A percentile compares a stretch with the other conserved stretches of the same genome.
Conservation (phyloP, 2,329 filamentous ascomycete species). For the Arthrobotrys pseudoclavata region DNA sequence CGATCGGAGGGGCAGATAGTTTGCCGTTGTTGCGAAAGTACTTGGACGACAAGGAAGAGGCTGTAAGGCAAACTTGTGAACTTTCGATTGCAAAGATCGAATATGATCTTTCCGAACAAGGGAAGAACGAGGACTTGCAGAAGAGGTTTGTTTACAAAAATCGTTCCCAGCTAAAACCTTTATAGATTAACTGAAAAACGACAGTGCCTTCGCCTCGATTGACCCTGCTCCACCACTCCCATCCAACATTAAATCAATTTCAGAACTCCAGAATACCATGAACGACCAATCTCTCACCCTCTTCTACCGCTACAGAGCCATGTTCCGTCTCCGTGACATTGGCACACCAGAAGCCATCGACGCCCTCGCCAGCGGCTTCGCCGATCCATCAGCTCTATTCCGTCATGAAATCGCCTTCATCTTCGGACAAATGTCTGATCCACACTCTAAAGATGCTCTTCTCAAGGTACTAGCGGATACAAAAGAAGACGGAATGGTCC, state of each 20-base stretch:
- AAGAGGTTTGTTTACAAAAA: constrained; percentile 75
- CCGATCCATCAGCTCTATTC: constrained; percentile 90
- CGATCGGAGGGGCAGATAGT: constrained; percentile 81
- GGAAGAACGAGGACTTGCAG: constrained; percentile 81
- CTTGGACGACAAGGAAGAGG: constrained; percentile 81
- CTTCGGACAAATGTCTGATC: constrained; percentile 94
- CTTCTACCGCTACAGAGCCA: constrained; percentile 94
- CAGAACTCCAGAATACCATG: constrained; percentile 80
- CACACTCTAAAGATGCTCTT: constrained; percentile 93
- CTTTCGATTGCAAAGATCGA: constrained; percentile 94
- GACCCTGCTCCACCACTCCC: constrained; percentile 93
- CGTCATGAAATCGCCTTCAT: constrained; percentile 98
- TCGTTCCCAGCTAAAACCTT: background rate
- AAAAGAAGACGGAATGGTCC: constrained; percentile 93
- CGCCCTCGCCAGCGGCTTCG: constrained; percentile 86
- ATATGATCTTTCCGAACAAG: constrained; percentile 85
- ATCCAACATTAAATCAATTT: constrained; percentile 74
- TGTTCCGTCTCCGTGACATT: constrained; percentile 96
- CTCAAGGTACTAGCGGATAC: constrained; percentile 81
- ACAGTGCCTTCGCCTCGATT: constrained; percentile 92
- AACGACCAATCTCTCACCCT: constrained; percentile 84
- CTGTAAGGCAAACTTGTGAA: constrained; percentile 94
- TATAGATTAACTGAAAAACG: background rate
- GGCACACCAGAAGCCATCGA: constrained; percentile 91
- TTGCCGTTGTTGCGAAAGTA: constrained; percentile 80